Conservation (phyloP, 345 rosid genomes). For the Draba incana region DNA sequence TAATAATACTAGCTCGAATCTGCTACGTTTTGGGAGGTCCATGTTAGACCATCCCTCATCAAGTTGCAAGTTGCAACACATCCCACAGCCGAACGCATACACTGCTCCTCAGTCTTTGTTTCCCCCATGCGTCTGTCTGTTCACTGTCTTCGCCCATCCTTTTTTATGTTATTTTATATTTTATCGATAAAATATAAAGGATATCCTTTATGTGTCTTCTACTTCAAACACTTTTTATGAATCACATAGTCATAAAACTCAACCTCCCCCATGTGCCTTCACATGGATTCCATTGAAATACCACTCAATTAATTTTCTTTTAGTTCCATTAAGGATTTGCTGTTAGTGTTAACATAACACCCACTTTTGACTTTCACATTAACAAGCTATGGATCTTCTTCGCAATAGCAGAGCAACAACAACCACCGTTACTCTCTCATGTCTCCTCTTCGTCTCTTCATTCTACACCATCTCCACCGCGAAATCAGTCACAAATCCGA, state of each 20-base stretch:
- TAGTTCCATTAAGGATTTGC: slow-evolving; percentile 4
- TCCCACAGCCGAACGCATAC: slow-evolving; percentile 11
- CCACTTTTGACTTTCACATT: slow-evolving; percentile 22
- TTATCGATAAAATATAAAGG: too few species aligned
- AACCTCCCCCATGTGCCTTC: slow-evolving; percentile 45
- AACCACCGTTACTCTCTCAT: slow-evolving; percentile 33
- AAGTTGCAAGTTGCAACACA: neutral
- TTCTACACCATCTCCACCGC: slow-evolving; percentile 32
- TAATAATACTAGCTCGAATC: too few species aligned
- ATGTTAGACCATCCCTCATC: neutral
- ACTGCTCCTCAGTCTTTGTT: slow-evolving; percentile 25
- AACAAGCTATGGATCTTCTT: slow-evolving; percentile 35
- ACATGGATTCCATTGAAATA: slow-evolving; percentile 46
- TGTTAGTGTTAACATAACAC: slow-evolving; percentile 7
- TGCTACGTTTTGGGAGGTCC: too few species aligned
- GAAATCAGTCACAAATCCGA: neutral
- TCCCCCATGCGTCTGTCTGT: slow-evolving; percentile 36
- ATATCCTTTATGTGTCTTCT: slow-evolving; percentile 38
- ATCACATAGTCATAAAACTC: slow-evolving; percentile 30
- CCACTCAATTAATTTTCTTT: slow-evolving; percentile 16
- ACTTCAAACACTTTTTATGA: slow-evolving; percentile 39
- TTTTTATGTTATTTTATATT: neutral
- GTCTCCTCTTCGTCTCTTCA: slow-evolving; percentile 32
- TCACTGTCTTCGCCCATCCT: slow-evolving; percentile 33
- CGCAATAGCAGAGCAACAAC: slow-evolving; percentile 33